Percentiles rank a stretch among this genome's conserved stretches.
Conservation (phyloP, 192 early-diverging fungal species). For the Backusella macrospora region DNA sequence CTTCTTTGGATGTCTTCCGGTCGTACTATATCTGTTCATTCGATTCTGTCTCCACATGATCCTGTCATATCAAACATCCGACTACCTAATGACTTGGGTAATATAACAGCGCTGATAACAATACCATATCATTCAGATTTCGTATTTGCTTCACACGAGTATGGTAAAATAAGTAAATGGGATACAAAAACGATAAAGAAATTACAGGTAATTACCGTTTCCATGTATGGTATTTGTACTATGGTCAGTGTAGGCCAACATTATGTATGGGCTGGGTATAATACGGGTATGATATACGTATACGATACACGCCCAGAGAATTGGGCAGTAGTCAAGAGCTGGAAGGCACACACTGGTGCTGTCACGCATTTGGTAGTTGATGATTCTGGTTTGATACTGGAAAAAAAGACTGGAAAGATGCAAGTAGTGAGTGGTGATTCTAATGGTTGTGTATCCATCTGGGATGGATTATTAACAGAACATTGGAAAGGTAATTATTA, state of each 20-base stretch:
- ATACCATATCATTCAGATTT: slow-evolving; percentile 44
- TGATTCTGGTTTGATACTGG: slow-evolving; percentile 49
- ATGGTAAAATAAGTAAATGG: slow-evolving; percentile 79
- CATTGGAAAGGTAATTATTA: slow-evolving; percentile 64
- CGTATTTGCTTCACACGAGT: slow-evolving; percentile 76
- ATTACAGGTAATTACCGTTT: slow-evolving; percentile 52
- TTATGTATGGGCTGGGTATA: slow-evolving; percentile 75
- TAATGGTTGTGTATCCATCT: slow-evolving; percentile 67
- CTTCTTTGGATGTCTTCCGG: slow-evolving; percentile 67
- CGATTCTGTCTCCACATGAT: slow-evolving; percentile 32
- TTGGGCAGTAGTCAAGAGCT: slow-evolving; percentile 66
- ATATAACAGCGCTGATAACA: slow-evolving; percentile 59
- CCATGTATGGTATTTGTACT: slow-evolving; percentile 68
- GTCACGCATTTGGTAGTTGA: slow-evolving; percentile 59
- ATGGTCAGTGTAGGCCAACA: slow-evolving; percentile 64
- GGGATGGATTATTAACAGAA: slow-evolving; percentile 75
- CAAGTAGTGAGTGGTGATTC: slow-evolving; percentile 65
- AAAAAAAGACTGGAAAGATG: slow-evolving; percentile 38
- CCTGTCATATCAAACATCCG: slow-evolving; percentile 37
- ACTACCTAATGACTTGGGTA: slow-evolving; percentile 54
- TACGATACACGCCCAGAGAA: slow-evolving; percentile 62
- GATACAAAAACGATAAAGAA: slow-evolving; percentile 51
- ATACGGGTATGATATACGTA: slow-evolving; percentile 77
- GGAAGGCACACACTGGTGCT: slow-evolving; percentile 61
- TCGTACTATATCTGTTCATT: slow-evolving; percentile 58